A percentile compares a stretch with the other conserved stretches of the same genome.
phyloP scores from a whole-genome alignment of 371 early-diverging fungal genomes.

The Paraphysoderma sedebokerense region DNA sequence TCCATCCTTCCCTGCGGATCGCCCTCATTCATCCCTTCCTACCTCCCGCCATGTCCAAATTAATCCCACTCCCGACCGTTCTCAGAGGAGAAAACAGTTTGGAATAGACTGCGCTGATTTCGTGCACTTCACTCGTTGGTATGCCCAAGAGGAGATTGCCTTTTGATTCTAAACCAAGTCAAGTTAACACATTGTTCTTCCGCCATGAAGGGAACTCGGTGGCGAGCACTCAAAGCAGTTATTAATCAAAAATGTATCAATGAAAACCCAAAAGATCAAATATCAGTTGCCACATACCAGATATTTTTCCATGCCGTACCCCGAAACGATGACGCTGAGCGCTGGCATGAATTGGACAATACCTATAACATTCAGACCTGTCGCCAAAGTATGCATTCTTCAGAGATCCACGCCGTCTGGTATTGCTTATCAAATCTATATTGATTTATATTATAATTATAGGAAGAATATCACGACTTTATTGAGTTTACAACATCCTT shows the following conservation, averaged over 20 bases:
- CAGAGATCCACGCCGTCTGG: too few relatives aligned
- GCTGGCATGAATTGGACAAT: constrained; percentile 32
- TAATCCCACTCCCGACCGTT: too few relatives aligned
- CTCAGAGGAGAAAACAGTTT: too few relatives aligned
- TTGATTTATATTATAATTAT: too few relatives aligned
- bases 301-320: constrained; percentile 30
- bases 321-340: constrained; percentile 22
- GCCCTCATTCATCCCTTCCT: too few relatives aligned
- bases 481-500: constrained; percentile 23
- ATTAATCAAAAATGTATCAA: constrained; percentile 25
- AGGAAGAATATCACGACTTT: constrained; percentile 24
- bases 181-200: too few relatives aligned
- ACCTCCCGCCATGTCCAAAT: too few relatives aligned
- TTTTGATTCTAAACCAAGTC: too few relatives aligned
- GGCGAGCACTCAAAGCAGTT: constrained; percentile 25
- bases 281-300: constrained; percentile 26
- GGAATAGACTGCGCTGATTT: constrained; percentile 27
- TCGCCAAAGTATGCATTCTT: constrained; percentile 17
- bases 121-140: constrained; percentile 27
- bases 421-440: too few relatives aligned
- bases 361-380: constrained; percentile 28
- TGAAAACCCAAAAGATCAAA: constrained; percentile 32
- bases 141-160: neutral
- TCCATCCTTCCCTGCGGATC: too few relatives aligned
- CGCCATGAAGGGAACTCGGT: constrained; percentile 21